Evolutionary conservation across 208 protist species (phyloP).

Genomic region (Trypanosoma theileri): DNA sequence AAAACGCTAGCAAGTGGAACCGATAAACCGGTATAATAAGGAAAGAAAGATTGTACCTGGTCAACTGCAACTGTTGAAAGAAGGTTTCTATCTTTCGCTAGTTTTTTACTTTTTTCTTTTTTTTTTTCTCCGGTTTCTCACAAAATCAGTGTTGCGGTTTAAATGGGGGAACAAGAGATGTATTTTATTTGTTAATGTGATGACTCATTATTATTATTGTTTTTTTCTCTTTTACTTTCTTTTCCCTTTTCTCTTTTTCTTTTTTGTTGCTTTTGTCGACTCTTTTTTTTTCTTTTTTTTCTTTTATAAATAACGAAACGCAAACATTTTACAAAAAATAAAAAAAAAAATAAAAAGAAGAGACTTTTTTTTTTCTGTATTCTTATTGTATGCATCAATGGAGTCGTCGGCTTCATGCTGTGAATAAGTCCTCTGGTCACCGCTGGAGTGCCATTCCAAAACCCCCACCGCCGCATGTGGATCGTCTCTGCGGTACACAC

Average conservation of each 20-base stretch:
- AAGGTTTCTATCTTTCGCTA: too few relatives aligned
- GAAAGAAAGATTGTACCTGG: too few relatives aligned
- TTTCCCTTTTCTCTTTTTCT: background rate
- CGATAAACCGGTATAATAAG: too few relatives aligned
- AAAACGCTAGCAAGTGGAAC: too few relatives aligned
- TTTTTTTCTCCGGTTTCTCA: too few relatives aligned
- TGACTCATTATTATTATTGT: background rate
- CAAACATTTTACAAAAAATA: background rate
- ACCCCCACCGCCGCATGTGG: constrained; percentile 55
- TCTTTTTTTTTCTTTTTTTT: background rate
- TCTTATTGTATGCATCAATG: constrained; percentile 22
- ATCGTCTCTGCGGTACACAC: constrained; percentile 74
- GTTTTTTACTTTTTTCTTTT: too few relatives aligned
- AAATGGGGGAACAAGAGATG: background rate
- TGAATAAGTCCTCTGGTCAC: constrained; percentile 60
- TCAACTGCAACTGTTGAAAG: background rate
- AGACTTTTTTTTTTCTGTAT: background rate
- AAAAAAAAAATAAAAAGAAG: background rate
- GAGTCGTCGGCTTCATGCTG: constrained; percentile 30
- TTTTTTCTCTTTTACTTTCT: constrained; percentile 1
- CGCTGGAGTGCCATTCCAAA: constrained; percentile 73
- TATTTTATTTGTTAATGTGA: background rate
- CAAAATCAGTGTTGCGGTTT: too few relatives aligned
- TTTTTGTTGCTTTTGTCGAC: background rate
- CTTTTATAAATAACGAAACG: background rate